Conservation (phyloP, 1,284 basidiomycete genomes). For the Ceratobasidium sp. region DNA sequence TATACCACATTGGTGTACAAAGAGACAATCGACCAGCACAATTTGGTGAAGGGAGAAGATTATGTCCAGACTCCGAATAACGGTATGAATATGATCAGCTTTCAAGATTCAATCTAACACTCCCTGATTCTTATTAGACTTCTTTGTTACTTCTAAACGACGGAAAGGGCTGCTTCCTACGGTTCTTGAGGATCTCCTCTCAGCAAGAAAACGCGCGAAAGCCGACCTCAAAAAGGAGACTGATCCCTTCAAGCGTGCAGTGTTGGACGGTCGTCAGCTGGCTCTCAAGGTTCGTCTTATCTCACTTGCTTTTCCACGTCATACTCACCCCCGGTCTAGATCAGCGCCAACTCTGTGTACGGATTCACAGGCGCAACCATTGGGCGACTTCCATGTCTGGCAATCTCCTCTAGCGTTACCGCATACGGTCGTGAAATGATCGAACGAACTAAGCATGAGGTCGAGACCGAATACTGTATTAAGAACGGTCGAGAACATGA, state of each 20-base stretch:
- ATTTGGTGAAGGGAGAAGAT: conserved; percentile 86
- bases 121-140: conserved; percentile 69
- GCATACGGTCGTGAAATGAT: conserved; percentile 98
- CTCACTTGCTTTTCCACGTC: conserved; percentile 4
- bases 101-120: conserved; percentile 18
- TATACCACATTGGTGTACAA: conserved; percentile 93
- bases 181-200: conserved; percentile 92
- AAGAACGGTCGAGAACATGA: conserved; percentile 89
- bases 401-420: conserved; percentile 94
- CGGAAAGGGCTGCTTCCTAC: conserved; percentile 91
- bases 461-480: conserved; percentile 87
- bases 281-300: conserved; percentile 81
- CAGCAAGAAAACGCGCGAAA: conserved; percentile 92
- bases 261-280: conserved; percentile 93
- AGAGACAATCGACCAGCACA: conserved; percentile 78
- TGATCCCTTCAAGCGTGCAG: conserved; percentile 94
- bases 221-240: conserved; percentile 94
- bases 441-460: conserved; percentile 92
- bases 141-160: conserved; percentile 79
- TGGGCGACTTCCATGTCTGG: conserved; percentile 92
- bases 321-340: conserved; percentile 63
- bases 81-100: conserved; percentile 62
- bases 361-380: conserved; percentile 97
- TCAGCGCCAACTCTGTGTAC: conserved; percentile 97
- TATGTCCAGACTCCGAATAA: conserved; percentile 93